Evolutionary conservation across 768 basidiomycete genomes (phyloP), one percentile per base, ranked within the genome.

Genomic region (Cyclocybe cylindracea): DNA sequence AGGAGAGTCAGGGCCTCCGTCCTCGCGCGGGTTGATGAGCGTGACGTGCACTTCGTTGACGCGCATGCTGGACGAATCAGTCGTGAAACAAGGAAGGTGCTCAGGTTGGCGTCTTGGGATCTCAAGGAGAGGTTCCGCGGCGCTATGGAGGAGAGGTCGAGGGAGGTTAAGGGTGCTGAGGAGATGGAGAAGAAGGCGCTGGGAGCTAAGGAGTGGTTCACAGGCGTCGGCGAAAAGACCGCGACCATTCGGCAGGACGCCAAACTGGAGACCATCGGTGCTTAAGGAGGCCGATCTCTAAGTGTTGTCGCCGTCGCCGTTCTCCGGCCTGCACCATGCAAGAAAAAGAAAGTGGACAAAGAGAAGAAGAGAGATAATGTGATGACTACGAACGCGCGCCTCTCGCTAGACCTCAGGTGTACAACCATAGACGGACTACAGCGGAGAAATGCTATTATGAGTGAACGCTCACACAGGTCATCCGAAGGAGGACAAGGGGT

Each of bases 91-190:
- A 81, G 96, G 61, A 98, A 98, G 74, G 96, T 99, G 41, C 73
- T 99, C 53, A 78, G 95, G 43, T 68, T 94, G 31, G 95, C 91
- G 14, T 85, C 89, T 16, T 98, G 92, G 92, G 95, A 98, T 67
- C 64, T 95, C 54, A 80, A 80, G 59, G 89, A 91, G 70, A 80
- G 87, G 39, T 96, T 94, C 77, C 78, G 83, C 50, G 74, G 71
- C 3, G 88, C 91, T 13, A 81, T 94, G 76, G 94, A 98, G 60
- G 86, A 89, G 65, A 74, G 84, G 39, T 80, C 77, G 35, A 81
- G 80, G 62, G 92, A 95, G 64, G 93, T 96, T 11, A 78, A 78
- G 61, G 77, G 74, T 44, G 85, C 85, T 40, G 92, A 94, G 72
- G 87, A 88, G 62, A 76, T 78, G 45, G 89, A 90, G 75, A 82